A percentile compares a stretch with the other conserved stretches of the same genome.
Evolutionary conservation across 2,329 filamentous ascomycete species (phyloP).

Genomic region (Taxawa tesnikishii): DNA sequence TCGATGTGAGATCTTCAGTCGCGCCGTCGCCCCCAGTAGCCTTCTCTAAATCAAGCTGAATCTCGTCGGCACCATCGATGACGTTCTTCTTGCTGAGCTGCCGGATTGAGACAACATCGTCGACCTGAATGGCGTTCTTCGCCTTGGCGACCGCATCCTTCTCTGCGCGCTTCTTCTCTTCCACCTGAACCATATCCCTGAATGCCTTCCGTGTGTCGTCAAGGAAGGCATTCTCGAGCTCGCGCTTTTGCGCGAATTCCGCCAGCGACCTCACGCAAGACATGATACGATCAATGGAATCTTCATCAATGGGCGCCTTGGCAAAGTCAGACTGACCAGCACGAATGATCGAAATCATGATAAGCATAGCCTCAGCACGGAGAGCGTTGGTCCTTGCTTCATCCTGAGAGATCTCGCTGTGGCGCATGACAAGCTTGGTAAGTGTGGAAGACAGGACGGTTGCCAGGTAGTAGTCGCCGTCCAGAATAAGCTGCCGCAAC

Average conservation of each 20-base stretch:
- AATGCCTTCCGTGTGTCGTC: slow-evolving; percentile 94
- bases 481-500: slow-evolving; percentile 83
- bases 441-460: slow-evolving; percentile 92
- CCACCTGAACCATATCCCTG: slow-evolving; percentile 90
- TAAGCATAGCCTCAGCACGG: slow-evolving; percentile 93
- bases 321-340: slow-evolving; percentile 98
- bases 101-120: slow-evolving; percentile 85
- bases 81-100: slow-evolving; percentile 88
- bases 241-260: slow-evolving; percentile 80
- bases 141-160: slow-evolving; percentile 88
- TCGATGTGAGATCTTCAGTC: slow-evolving; percentile 79
- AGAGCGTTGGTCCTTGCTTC: slow-evolving; percentile 81
- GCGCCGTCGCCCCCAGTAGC: slow-evolving; percentile 82
- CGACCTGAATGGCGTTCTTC: slow-evolving; percentile 87
- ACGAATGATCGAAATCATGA: slow-evolving; percentile 97
- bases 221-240: slow-evolving; percentile 83
- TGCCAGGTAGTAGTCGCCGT: slow-evolving; percentile 93
- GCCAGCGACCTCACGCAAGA: slow-evolving; percentile 85
- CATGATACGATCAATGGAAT: slow-evolving; percentile 98
- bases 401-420: slow-evolving; percentile 84
- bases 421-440: slow-evolving; percentile 95
- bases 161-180: slow-evolving; percentile 94
- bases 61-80: slow-evolving; percentile 68
- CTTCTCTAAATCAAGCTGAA: slow-evolving; percentile 81
- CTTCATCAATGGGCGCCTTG: slow-evolving; percentile 93